phyloP scores from a whole-genome alignment of 1,139 yeast species.

The Torulaspora globosa region DNA sequence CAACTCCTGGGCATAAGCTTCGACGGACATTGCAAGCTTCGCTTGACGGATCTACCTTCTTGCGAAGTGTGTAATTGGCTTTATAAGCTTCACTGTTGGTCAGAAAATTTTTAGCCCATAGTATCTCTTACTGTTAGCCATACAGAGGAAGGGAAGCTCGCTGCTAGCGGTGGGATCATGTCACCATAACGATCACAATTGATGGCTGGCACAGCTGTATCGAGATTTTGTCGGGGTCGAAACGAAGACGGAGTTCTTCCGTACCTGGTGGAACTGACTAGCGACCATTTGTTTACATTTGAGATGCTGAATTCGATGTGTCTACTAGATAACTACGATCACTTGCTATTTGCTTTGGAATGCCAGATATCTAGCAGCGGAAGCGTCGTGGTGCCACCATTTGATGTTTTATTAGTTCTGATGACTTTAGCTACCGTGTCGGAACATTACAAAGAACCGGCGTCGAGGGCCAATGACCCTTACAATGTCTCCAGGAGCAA shows the following conservation, averaged over 20 bases:
- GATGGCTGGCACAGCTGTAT: neutral
- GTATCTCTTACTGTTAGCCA: neutral
- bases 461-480: constrained; percentile 26
- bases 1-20: constrained; percentile 53
- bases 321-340: constrained; percentile 30
- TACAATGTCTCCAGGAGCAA: constrained; percentile 26
- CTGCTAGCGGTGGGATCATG: neutral
- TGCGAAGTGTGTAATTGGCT: neutral
- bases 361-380: constrained; percentile 14
- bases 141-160: neutral
- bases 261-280: constrained; percentile 31
- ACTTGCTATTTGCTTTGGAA: constrained; percentile 27
- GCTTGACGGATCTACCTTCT: neutral
- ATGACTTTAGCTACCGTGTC: constrained; percentile 31
- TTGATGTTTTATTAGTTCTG: constrained; percentile 29
- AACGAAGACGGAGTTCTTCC: constrained; percentile 18
- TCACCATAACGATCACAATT: neutral
- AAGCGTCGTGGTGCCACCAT: constrained; percentile 26
- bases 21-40: constrained; percentile 30
- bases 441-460: constrained; percentile 21
- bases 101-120: constrained; percentile 3
- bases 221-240: neutral
- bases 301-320: constrained; percentile 32
- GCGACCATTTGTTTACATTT: constrained; percentile 21
- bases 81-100: neutral